Conservation (phyloP, 495 filamentous ascomycete genomes). For the Patellaria atrata region DNA sequence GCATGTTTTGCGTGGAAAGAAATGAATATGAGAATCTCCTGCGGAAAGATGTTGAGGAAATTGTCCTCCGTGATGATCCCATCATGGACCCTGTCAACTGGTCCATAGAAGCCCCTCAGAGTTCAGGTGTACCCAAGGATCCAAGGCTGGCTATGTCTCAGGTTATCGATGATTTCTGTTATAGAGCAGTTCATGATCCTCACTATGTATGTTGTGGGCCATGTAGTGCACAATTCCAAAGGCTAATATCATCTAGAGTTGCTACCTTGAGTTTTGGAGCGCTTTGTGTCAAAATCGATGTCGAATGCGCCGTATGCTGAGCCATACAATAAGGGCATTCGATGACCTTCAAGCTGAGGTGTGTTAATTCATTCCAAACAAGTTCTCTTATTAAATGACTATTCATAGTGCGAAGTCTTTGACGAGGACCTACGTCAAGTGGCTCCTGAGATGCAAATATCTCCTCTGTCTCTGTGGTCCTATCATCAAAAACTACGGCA, state of each 20-base stretch:
- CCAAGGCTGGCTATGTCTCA: slow-evolving; percentile 61
- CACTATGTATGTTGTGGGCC: too few relatives aligned
- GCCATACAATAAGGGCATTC: slow-evolving; percentile 68
- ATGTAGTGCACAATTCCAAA: too few relatives aligned
- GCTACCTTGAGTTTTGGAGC: slow-evolving; percentile 69
- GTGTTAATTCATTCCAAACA: slow-evolving; percentile 8
- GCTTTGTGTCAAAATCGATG: slow-evolving; percentile 81
- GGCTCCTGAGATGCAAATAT: slow-evolving; percentile 21
- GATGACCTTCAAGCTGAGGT: slow-evolving; percentile 73
- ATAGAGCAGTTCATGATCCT: slow-evolving; percentile 51
- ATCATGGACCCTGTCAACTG: slow-evolving; percentile 61
- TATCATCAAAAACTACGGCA: slow-evolving; percentile 77
- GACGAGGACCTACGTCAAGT: slow-evolving; percentile 51
- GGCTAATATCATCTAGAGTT: slow-evolving; percentile 30
- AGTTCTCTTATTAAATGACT: slow-evolving; percentile 4
- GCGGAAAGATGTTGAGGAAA: slow-evolving; percentile 61
- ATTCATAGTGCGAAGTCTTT: slow-evolving; percentile 48
- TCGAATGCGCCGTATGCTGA: slow-evolving; percentile 68
- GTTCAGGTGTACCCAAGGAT: slow-evolving; percentile 33
- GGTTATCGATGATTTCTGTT: slow-evolving; percentile 67
- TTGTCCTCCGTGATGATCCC: slow-evolving; percentile 56
- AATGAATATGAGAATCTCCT: slow-evolving; percentile 51
- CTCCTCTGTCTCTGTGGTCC: slow-evolving; percentile 74
- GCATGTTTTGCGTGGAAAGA: slow-evolving; percentile 52
- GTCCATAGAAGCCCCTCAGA: slow-evolving; percentile 50